Base-by-base conservation (phyloP, 345 rosid species). In the Arabis alpina region DNA sequence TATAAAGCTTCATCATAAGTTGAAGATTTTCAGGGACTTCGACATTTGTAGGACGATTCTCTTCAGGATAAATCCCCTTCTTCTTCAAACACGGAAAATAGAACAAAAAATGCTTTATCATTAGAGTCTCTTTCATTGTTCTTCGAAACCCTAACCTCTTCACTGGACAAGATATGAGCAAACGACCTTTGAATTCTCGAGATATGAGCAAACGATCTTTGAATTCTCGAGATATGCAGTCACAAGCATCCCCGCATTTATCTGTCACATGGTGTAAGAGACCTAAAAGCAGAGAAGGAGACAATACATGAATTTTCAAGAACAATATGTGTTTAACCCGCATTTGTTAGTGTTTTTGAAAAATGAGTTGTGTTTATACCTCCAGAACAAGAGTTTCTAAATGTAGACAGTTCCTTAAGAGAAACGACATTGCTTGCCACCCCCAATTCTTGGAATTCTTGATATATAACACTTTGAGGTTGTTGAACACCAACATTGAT, bases 191-290 rank as follows among this genome's bases (percentile, higher is more conserved):
- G 37, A 0, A 0, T 1, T 19, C 23, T 1, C 23, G 23, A 19
- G n/a, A n/a, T n/a, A n/a, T n/a, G n/a, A n/a, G n/a, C n/a, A n/a
- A n/a, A n/a, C n/a, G n/a, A n/a, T n/a, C n/a, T n/a, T n/a, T n/a
- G n/a, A 13, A 36, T 4, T 42, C 5, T 23, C 8, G 3, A 8
- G 13, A 2, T 8, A 42, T n/a, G 45, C 61, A 57, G 45, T 37
- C 45, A 57, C 61, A 57, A 37, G 30, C 61, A 57, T 57, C 61
- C 60, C 61, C 61, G 2, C 61, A 57, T 37, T 37, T 57, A 37
- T 37, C 30, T 16, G 61, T 19, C 15, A 2, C n/a, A 27, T 13
- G 0, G 36, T 59, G 50, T 3, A 41, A 7, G 4, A 59, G 64
- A 41, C 49, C 24, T 42, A 24, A 42, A 42, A 42, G 2, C 64